A percentile compares a stretch with the other conserved stretches of the same genome.
phyloP scores from a whole-genome alignment of 805 yeast genomes.

The Sugiyamaella chiloensis region DNA sequence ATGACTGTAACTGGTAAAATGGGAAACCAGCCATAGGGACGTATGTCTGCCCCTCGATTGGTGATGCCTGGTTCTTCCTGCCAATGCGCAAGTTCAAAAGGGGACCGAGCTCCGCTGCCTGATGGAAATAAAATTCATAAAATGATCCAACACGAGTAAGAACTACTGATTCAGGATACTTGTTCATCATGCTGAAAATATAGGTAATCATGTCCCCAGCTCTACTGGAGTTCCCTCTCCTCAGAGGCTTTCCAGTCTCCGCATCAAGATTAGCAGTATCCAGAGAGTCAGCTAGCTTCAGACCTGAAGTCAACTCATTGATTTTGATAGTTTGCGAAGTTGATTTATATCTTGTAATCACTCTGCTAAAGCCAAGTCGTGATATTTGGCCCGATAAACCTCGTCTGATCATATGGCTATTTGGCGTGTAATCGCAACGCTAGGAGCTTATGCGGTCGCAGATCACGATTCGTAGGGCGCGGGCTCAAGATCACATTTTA shows the following conservation, averaged over 20 bases:
- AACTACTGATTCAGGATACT: constrained; percentile 53
- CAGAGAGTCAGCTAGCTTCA: background rate
- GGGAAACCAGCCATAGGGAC: constrained; percentile 95
- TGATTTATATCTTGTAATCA: too few relatives aligned
- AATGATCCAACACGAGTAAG: constrained; percentile 65
- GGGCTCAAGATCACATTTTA: too few relatives aligned
- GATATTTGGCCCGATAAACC: too few relatives aligned
- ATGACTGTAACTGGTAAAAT: constrained; percentile 61
- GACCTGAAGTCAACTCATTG: background rate
- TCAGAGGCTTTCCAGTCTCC: background rate
- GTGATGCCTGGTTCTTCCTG: constrained; percentile 31
- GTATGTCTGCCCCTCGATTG: constrained; percentile 19
- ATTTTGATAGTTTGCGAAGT: background rate
- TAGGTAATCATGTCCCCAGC: constrained; percentile 13
- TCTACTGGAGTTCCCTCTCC: background rate
- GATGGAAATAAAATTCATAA: constrained; percentile 70
- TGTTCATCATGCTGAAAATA: constrained; percentile 35
- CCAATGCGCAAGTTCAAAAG: constrained; percentile 53
- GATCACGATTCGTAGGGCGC: too few relatives aligned
- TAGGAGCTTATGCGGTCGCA: too few relatives aligned
- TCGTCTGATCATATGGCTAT: too few relatives aligned
- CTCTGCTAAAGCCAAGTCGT: too few relatives aligned
- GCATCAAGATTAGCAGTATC: background rate
- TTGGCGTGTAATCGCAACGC: too few relatives aligned
- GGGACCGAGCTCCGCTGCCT: constrained; percentile 72